phyloP scores from a whole-genome alignment of 192 early-diverging fungal genomes.

The Phycomyces blakesleeanus region DNA sequence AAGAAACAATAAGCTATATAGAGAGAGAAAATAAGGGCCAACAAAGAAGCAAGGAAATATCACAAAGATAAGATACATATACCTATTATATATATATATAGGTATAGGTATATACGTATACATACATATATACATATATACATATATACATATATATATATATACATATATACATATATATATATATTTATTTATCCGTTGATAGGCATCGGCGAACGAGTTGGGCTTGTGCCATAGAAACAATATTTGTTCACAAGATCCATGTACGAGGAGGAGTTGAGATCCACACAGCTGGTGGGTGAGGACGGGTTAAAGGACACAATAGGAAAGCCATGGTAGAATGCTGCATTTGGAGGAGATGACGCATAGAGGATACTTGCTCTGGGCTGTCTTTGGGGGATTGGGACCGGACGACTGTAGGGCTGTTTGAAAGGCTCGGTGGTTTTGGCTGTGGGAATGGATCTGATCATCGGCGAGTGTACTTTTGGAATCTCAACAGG shows the following conservation, averaged over 20 bases:
- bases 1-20: no score
- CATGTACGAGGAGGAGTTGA: constrained; percentile 45
- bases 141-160: constrained; percentile 8
- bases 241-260: constrained; percentile 57
- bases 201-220: constrained; percentile 27
- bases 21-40: no score
- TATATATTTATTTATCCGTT: constrained; percentile 15
- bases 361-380: no score
- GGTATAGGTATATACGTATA: no score
- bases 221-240: constrained; percentile 42
- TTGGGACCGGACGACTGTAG: no score
- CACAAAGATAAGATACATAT: background rate
- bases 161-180: constrained; percentile 1
- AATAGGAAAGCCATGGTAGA: no score
- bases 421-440: no score
- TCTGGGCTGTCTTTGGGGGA: no score
- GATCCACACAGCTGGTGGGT: constrained; percentile 21
- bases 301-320: constrained; percentile 9
- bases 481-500: no score
- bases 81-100: no score
- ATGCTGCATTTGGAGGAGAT: constrained; percentile 1
- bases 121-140: background rate
- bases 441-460: background rate
- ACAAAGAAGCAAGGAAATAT: background rate
- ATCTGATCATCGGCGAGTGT: no score